Percentiles rank a stretch among this genome's conserved stretches.
Conservation (phyloP, 805 yeast genomes). For the Candida pseudofarinosa region DNA sequence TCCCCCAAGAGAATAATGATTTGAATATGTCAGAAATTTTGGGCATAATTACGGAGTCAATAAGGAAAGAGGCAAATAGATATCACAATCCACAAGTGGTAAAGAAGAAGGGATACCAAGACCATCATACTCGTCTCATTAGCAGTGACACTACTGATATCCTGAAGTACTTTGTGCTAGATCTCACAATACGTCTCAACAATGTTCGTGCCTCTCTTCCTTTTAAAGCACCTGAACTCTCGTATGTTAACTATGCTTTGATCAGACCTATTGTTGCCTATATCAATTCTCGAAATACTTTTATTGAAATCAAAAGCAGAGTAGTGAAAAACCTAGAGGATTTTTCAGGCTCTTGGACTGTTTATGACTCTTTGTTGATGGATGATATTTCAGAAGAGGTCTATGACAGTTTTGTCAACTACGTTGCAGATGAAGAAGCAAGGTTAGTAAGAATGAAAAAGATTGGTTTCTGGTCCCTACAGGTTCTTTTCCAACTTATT, state of each 20-base stretch:
- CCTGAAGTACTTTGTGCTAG: constrained; percentile 65
- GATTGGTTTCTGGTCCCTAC: constrained; percentile 92
- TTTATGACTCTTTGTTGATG: constrained; percentile 86
- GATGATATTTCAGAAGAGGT: constrained; percentile 87
- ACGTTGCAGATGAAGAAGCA: constrained; percentile 83
- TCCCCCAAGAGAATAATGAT: constrained; percentile 62
- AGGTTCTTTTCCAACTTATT: constrained; percentile 73
- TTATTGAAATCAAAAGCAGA: constrained; percentile 81
- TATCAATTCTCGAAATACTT: constrained; percentile 84
- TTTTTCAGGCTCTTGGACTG: constrained; percentile 95
- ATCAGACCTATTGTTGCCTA: constrained; percentile 94
- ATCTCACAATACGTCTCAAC: constrained; percentile 72
- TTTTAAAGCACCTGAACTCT: constrained; percentile 76
- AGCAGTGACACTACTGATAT: constrained; percentile 28
- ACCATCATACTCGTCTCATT: constrained; percentile 26
- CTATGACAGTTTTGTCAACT: constrained; percentile 83
- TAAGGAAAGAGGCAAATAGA: constrained; percentile 47
- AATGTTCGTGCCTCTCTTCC: constrained; percentile 90
- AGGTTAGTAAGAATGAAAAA: constrained; percentile 68
- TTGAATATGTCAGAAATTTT: constrained; percentile 48
- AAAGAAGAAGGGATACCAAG: constrained; percentile 16
- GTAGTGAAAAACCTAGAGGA: constrained; percentile 75
- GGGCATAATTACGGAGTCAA: constrained; percentile 42
- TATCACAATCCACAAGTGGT: constrained; percentile 28
- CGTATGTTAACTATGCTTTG: constrained; percentile 88